Evolutionary conservation across 1,139 yeast genomes (phyloP), one percentile per base, ranked within the genome.

Genomic region (Diutina sp.): DNA sequence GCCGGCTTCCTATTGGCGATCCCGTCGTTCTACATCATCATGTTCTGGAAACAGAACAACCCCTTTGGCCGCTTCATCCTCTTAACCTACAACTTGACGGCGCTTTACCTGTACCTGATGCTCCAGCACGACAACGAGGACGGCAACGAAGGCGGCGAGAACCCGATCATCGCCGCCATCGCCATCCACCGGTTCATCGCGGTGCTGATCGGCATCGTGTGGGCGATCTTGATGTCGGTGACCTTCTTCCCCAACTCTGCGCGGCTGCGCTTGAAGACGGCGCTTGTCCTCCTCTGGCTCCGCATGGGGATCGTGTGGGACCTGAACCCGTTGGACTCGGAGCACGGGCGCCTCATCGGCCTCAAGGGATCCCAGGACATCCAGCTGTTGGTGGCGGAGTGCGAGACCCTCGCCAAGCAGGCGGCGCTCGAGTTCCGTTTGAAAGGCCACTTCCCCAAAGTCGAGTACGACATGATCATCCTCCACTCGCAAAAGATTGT

Each of bases 261-360:
- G 0, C 72, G 96, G 55, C 72, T 82, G 12, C 72, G 90, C 56
- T 71, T 88, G 58, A 82, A 87, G 60, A 74, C 76, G 44, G 89
- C 89, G 0, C 67, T 88, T 32, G 79, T 90, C 0, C 71, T 84
- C 1, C 72, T 87, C 35, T 89, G 96, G 96, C 70, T 89, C 52
- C 72, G 90, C 56, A 76, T 89, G 76, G 96, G 96, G 0, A 76
- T 88, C 35, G 77, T 84, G n/a, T 88, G 96, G 96, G 85, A 84
- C 62, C 73, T 84, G 30, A 87, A 83, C 58, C 79, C 79, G 4
- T 66, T 76, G 58, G 78, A 73, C 51, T 74, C 71, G 58, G 52
- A 41, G n/a, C 18, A 59, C 58, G 44, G 63, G 58, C 30, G 29
- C 11, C 68, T 83, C 11, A 69, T 74, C 45, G 87, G 88, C 0